phyloP scores from a whole-genome alignment of 176 grass and related monocot genomes.

The Oryza nivara region DNA sequence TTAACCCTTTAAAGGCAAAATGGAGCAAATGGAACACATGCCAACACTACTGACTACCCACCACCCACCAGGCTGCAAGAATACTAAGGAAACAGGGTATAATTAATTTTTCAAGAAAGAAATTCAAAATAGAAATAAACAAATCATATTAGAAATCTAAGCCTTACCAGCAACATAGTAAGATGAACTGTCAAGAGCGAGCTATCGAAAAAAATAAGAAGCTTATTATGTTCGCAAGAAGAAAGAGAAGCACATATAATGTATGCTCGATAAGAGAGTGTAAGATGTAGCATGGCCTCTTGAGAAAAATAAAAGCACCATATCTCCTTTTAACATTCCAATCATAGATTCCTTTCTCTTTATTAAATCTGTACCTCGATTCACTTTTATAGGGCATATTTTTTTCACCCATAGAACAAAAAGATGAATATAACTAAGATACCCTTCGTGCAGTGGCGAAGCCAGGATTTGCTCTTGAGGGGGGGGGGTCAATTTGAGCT shows the following conservation, averaged over 20 bases:
- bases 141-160: not conserved
- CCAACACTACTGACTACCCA: not conserved
- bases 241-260: not conserved
- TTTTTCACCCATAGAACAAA: no score
- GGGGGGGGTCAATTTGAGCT: no score
- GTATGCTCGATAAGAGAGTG: not conserved
- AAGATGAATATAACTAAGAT: no score
- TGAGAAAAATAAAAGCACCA: not conserved
- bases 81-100: conserved; percentile 8
- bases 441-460: no score
- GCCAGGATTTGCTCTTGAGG: no score
- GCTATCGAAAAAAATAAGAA: not conserved
- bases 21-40: conserved; percentile 16
- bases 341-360: no score
- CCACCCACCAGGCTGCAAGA: not conserved
- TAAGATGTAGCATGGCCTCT: not conserved
- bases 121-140: not conserved
- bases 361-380: no score
- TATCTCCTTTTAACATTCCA: no score
- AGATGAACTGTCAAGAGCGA: not conserved
- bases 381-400: no score
- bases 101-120: not conserved
- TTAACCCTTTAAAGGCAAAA: conserved; percentile 3
- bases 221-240: not conserved
- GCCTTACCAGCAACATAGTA: not conserved